Conservation (phyloP, 352 stramenopile genomes). For the Phytophthora pisi region DNA sequence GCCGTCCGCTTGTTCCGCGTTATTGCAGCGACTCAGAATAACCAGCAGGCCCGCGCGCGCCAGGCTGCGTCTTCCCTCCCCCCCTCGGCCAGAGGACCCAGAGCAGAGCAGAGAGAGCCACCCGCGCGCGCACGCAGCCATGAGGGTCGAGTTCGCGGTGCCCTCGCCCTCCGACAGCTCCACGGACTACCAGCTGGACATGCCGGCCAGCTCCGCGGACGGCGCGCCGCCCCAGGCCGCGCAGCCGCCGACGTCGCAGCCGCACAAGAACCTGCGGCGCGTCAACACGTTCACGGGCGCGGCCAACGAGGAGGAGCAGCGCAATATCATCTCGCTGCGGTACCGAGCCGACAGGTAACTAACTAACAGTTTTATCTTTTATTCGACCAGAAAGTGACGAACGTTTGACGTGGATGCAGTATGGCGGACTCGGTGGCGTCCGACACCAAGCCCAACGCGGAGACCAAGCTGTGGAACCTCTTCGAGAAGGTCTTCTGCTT, state of each 20-base stretch:
- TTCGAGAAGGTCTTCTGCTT: slow-evolving; percentile 90
- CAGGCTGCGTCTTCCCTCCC: not conserved
- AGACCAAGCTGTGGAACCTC: slow-evolving; percentile 79
- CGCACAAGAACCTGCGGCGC: slow-evolving; percentile 57
- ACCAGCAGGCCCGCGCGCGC: not conserved
- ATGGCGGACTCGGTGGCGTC: slow-evolving; percentile 84
- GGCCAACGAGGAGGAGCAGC: slow-evolving; percentile 75
- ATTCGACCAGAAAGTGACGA: slow-evolving; percentile 5
- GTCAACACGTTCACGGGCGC: slow-evolving; percentile 73
- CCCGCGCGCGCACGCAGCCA: slow-evolving; percentile 13
- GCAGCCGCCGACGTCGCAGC: slow-evolving; percentile 27
- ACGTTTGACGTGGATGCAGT: slow-evolving; percentile 24
- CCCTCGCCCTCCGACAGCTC: slow-evolving; percentile 65
- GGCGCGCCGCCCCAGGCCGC: slow-evolving; percentile 1
- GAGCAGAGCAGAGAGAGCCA: not conserved
- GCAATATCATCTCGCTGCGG: slow-evolving; percentile 87
- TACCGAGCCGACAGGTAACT: slow-evolving; percentile 75
- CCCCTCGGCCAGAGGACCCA: not conserved
- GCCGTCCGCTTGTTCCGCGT: not conserved
- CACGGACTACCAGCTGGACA: slow-evolving; percentile 68
- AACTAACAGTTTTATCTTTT: not conserved
- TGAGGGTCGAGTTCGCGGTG: slow-evolving; percentile 78
- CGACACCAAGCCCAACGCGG: slow-evolving; percentile 57
- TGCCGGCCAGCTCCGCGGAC: slow-evolving; percentile 27
- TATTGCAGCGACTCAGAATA: slow-evolving; percentile 4